Base-by-base conservation (phyloP, 805 yeast genomes). In the Wickerhamomyces alni region DNA sequence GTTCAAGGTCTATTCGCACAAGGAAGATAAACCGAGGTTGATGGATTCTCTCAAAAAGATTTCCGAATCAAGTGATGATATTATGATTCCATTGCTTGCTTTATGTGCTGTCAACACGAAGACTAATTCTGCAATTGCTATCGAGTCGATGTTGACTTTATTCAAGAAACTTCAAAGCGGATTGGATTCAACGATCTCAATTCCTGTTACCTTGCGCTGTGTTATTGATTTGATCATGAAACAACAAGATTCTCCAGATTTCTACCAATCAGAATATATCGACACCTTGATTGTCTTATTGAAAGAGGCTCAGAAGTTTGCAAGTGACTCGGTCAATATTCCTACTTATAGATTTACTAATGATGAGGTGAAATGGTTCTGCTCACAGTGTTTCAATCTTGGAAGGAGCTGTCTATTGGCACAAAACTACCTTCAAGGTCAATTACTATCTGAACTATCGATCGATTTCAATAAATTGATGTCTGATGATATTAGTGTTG, bases 341-440 rank as follows among this genome's bases (percentile, higher is more conserved):
- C 25, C 33, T 15, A 33, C 32, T 17, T 50, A 48, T 18, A 37
- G 38, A 6, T 45, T 61, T n/a, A 49, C 62, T 1, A 42, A 47
- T 6, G 56, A 57, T 33, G 73, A 68, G 33, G 44, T 63, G 17
- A 68, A 62, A 44, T 68, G 73, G 73, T 64, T 67, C 46, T 54
- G 63, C 0, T 55, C 69, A 2, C 55, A 55, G 6, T 48, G 65
- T 1, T 66, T 60, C 38, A 66, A 65, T 35, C 30, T 60, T 13
- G 47, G 59, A 2, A 49, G 57, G 8, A 51, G 51, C 25, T 61
- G 63, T 36, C 34, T 50, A 8, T 17, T 39, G 2, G 36, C 38
- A n/a, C 44, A 42, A 2, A 44, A 44, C 2, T 47, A 35, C 12
- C 25, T 38, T 8, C 36, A 47, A 17, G 47, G 56, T 9, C 32